Evolutionary conservation across 2,329 filamentous ascomycete genomes (phyloP).

Genomic region (Cladosporium colombiae): DNA sequence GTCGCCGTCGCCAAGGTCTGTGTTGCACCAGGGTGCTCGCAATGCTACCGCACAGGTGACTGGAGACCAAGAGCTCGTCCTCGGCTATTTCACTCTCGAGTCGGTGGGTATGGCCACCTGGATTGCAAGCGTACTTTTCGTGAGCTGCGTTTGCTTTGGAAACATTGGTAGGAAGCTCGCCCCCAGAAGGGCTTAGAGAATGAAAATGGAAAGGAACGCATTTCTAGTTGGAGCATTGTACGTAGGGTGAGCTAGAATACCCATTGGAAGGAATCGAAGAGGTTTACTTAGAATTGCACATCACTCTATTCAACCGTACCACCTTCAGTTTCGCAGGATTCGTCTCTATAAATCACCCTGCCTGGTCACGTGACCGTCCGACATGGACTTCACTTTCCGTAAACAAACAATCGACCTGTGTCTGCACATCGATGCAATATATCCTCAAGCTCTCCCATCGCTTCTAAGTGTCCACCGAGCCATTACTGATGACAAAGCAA

Average conservation of each 20-base stretch:
- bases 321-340: neutral
- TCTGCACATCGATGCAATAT: neutral
- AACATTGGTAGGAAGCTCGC: conserved; percentile 85
- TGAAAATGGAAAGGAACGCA: neutral
- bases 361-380: neutral
- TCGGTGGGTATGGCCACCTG: conserved; percentile 75
- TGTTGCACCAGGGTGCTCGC: conserved; percentile 29
- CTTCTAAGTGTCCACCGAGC: neutral
- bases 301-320: neutral
- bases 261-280: neutral
- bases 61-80: conserved; percentile 30
- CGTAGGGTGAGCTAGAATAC: conserved; percentile 9
- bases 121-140: conserved; percentile 92
- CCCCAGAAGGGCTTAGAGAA: conserved; percentile 22
- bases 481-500: neutral
- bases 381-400: neutral
- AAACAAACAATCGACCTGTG: neutral
- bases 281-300: too few species aligned
- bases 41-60: conserved; percentile 26
- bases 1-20: conserved; percentile 54
- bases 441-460: neutral
- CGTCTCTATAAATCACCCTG: neutral
- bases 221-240: neutral
- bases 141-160: conserved; percentile 92
- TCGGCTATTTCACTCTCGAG: conserved; percentile 61